Percentiles rank a stretch among this genome's conserved stretches.
phyloP scores from a whole-genome alignment of 2,329 filamentous ascomycete genomes.

The Diaporthe sp. region DNA sequence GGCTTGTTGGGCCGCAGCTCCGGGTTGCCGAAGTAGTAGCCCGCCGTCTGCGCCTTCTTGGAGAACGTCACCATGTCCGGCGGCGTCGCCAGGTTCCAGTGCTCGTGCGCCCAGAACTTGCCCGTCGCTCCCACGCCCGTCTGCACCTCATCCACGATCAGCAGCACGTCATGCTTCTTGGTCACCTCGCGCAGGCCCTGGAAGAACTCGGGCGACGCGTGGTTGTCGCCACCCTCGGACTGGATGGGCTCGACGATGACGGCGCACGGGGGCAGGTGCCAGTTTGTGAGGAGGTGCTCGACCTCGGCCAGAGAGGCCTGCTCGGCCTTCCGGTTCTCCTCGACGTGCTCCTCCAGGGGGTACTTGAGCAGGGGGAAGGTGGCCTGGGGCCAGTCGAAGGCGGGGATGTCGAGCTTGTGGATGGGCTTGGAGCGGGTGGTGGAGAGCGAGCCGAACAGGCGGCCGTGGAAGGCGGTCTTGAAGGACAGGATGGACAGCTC shows the following conservation, averaged over 20 bases:
- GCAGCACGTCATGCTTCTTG: slow-evolving; percentile 80
- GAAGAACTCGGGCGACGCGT: slow-evolving; percentile 91
- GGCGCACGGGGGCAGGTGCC: slow-evolving; percentile 84
- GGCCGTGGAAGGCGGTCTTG: slow-evolving; percentile 90
- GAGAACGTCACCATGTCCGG: slow-evolving; percentile 96
- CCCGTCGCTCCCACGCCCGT: slow-evolving; percentile 93
- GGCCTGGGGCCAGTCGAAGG: slow-evolving; percentile 95
- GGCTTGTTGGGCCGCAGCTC: slow-evolving; percentile 90
- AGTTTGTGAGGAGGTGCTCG: slow-evolving; percentile 84
- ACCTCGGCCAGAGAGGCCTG: slow-evolving; percentile 85
- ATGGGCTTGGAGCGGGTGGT: slow-evolving; percentile 94
- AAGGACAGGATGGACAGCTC: slow-evolving; percentile 88
- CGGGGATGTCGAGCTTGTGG: slow-evolving; percentile 94
- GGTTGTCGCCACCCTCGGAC: slow-evolving; percentile 95
- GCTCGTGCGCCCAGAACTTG: slow-evolving; percentile 97
- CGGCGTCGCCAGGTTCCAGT: slow-evolving; percentile 85
- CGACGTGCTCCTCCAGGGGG: slow-evolving; percentile 82
- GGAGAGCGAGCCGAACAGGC: slow-evolving; percentile 87
- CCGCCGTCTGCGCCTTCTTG: slow-evolving; percentile 95
- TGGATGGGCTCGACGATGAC: slow-evolving; percentile 92
- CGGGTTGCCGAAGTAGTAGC: slow-evolving; percentile 90
- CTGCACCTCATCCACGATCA: slow-evolving; percentile 96
- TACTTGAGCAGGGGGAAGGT: slow-evolving; percentile 90
- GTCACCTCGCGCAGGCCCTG: slow-evolving; percentile 84
- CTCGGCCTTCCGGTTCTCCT: slow-evolving; percentile 87